A percentile compares a stretch with the other conserved stretches of the same genome.
Conservation (phyloP, 1,284 basidiomycete genomes). For the Trametes polyzona region DNA sequence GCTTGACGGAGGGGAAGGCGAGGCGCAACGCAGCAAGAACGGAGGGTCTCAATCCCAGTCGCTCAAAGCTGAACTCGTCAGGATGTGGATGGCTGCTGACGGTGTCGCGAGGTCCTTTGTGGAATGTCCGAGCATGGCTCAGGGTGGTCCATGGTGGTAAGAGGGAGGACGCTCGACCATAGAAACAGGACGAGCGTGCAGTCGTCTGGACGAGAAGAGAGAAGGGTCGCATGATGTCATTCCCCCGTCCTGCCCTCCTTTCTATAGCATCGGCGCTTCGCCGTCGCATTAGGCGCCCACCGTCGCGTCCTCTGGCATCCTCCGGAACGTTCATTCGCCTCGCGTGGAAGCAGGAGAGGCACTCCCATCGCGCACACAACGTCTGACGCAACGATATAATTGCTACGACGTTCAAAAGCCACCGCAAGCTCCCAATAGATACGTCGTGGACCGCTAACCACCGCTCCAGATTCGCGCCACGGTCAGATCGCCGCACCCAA, state of each 20-base stretch:
- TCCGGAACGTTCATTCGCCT: too few relatives aligned
- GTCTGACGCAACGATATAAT: too few relatives aligned
- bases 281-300: not conserved
- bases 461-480: too few relatives aligned
- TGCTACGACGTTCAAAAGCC: too few relatives aligned
- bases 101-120: conserved; percentile 15
- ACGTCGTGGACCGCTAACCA: too few relatives aligned
- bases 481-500: too few relatives aligned
- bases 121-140: not conserved
- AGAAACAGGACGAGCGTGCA: conserved; percentile 1
- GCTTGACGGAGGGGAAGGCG: conserved; percentile 65
- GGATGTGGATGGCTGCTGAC: conserved; percentile 6
- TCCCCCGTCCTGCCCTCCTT: not conserved
- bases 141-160: not conserved
- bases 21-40: conserved; percentile 51
- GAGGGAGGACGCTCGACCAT: conserved; percentile 3
- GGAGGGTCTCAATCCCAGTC: conserved; percentile 51
- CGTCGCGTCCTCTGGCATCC: not conserved
- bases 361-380: too few relatives aligned
- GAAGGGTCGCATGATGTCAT: conserved; percentile 21
- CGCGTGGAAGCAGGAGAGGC: too few relatives aligned
- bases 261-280: not conserved
- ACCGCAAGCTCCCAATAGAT: too few relatives aligned
- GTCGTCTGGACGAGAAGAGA: conserved; percentile 15
- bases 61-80: conserved; percentile 32